Base-by-base conservation (phyloP, 129 eudicot genomes). In the Scalesia atractyloides region DNA sequence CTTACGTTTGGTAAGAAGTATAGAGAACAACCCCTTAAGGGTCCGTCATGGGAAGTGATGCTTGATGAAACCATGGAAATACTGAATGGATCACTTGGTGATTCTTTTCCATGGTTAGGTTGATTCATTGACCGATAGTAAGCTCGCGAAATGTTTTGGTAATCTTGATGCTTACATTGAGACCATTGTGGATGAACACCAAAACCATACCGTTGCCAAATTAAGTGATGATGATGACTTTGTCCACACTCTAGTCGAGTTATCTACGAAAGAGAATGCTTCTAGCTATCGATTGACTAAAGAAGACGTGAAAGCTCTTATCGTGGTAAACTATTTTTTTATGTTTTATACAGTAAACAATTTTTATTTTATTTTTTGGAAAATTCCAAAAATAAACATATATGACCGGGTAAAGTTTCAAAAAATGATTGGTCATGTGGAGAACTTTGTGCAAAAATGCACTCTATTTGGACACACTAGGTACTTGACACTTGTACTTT, bases 161-260 rank as follows among this genome's bases (percentile, higher is more conserved):
- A 60, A 60, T 60, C 66, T 60, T 60, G 66, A 30, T 60, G 66
- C 66, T 3, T 60, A 60, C 2, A 60, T 60, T 5, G 66, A 60
- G 20, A 60, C 66, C 4, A 30, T 60, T 14, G 37, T 60, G 4
- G 19, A 60, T 30, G 66, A 60, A 1, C 66, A 30, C 6, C 9
- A 13, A 2, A 14, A 60, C 16, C 5, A 60, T 0, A 60, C 3
- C 0, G 19, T 12, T 60, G 18, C 16, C 18, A 12, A 60, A 5
- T 13, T 59, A 59, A 26, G 44, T 33, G 66, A 60, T 14, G 66
- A 60, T 30, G 66, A 60, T 4, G 66, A 60, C 15, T 60, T 60
- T 60, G 66, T 30, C 6, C 66, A 60, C 14, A 30, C 19, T 60
- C 37, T 60, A 14, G 17, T 60, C 10, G 44, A 60, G 44, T 60